These are phyloP conservation scores for Symbiotaphrina buchneri DNA, from an alignment of 495 filamentous ascomycete species.

Conservation along the genomic window DNA sequence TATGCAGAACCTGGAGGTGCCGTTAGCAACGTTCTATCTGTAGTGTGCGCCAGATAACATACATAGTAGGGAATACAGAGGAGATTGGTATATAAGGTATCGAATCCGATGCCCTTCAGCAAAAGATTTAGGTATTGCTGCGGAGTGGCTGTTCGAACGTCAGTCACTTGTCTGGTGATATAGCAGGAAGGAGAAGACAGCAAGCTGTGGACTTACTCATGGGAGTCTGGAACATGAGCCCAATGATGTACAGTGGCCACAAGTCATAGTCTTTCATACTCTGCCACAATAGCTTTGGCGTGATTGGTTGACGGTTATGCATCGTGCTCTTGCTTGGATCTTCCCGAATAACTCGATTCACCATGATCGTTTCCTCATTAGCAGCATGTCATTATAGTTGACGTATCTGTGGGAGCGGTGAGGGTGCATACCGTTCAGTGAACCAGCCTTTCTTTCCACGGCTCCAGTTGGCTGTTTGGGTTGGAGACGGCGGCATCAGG, in stretches of 20 bases:
- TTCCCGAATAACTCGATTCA: constrained; percentile 21
- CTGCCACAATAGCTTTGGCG: constrained; percentile 11
- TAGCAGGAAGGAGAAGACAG: too few species aligned
- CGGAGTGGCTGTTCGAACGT: constrained; percentile 21
- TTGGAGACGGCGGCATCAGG: constrained; percentile 18
- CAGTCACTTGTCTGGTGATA: too few species aligned
- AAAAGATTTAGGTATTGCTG: constrained; percentile 19
- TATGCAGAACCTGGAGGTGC: constrained; percentile 17
- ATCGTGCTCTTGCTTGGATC: constrained; percentile 25
- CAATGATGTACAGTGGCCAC: constrained; percentile 23
- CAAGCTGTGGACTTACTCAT: too few species aligned
- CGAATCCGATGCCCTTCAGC: constrained; percentile 18
- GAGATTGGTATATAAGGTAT: constrained; percentile 23
- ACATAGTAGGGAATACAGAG: constrained; percentile 22
- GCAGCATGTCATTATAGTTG: not conserved
- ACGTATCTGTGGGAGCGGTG: not conserved
- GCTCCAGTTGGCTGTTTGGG: constrained; percentile 29
- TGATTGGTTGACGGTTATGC: constrained; percentile 9
- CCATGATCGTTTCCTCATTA: constrained; percentile 1
- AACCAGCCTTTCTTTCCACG: constrained; percentile 24
- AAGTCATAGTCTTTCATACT: constrained; percentile 15
- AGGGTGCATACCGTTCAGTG: constrained; percentile 16
- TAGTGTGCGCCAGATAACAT: too few species aligned
- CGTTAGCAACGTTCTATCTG: too few species aligned
- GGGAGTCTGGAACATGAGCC: too few species aligned